Evolutionary conservation across 805 yeast genomes (phyloP).

Genomic region (Suhomyces emberorum): DNA sequence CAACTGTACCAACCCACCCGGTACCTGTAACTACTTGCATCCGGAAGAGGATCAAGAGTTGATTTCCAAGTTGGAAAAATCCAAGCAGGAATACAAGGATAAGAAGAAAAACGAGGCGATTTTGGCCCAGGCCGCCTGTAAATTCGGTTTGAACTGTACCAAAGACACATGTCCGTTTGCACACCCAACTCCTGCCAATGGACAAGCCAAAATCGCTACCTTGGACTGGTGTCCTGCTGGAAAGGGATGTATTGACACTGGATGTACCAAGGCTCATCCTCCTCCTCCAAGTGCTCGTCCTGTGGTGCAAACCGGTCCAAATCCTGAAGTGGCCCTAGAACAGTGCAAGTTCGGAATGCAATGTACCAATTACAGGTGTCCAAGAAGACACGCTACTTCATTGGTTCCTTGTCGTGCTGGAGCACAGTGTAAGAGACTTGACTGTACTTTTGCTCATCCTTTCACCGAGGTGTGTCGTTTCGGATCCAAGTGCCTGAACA

Average conservation of each 20-base stretch:
- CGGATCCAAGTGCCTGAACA: conserved; percentile 71
- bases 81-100: conserved; percentile 48
- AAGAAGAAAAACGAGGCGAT: conserved; percentile 33
- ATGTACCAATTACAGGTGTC: conserved; percentile 77
- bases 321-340: conserved; percentile 57
- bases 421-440: conserved; percentile 68
- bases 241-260: conserved; percentile 55
- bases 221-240: conserved; percentile 77
- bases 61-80: conserved; percentile 63
- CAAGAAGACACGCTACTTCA: conserved; percentile 79
- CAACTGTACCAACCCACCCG: conserved; percentile 73
- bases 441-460: conserved; percentile 84
- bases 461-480: conserved; percentile 75
- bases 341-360: conserved; percentile 77
- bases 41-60: conserved; percentile 80
- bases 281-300: conserved; percentile 53
- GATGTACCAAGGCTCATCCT: conserved; percentile 78
- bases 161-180: conserved; percentile 83
- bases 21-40: conserved; percentile 80
- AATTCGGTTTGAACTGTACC: conserved; percentile 71
- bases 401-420: conserved; percentile 80
- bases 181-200: conserved; percentile 87
- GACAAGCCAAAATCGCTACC: conserved; percentile 62
- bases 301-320: conserved; percentile 15
- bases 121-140: conserved; percentile 54